phyloP scores from a whole-genome alignment of 257 asterid species.

The Misopates orontium region DNA sequence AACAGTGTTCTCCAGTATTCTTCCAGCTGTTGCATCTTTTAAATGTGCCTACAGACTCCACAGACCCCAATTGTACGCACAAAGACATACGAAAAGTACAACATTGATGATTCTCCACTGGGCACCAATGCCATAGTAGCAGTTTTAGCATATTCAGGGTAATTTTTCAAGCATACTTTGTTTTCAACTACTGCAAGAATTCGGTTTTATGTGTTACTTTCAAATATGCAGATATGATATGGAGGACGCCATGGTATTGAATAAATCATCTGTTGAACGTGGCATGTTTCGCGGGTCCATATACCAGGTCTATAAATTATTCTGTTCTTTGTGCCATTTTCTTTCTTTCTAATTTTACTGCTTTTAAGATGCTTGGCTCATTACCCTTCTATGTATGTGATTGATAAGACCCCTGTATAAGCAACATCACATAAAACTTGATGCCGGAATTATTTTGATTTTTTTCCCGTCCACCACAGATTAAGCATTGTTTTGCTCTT shows the following conservation, averaged over 20 bases:
- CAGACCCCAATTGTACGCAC: conserved; percentile 99
- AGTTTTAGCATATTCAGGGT: conserved; percentile 99
- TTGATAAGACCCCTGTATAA: too few species aligned
- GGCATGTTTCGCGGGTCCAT: conserved; percentile 92
- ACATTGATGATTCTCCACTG: conserved; percentile 80
- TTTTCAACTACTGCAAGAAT: conserved; percentile 13
- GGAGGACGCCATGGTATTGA: conserved; percentile 98
- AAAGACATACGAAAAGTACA: conserved; percentile 73
- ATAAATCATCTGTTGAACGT: conserved; percentile 97
- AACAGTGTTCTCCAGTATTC: background rate
- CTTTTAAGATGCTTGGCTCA: too few species aligned
- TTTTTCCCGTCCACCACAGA: too few species aligned
- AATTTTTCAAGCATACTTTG: conserved; percentile 22
- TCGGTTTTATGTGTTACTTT: conserved; percentile 28
- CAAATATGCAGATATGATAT: conserved; percentile 74
- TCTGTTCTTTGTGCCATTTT: conserved; percentile 12
- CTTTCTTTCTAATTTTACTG: conserved; percentile 2
- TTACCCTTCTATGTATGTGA: too few species aligned
- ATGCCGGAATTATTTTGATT: background rate
- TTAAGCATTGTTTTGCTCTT: too few species aligned
- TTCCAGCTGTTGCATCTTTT: conserved; percentile 19
- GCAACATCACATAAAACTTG: background rate
- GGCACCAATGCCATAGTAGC: conserved; percentile 99
- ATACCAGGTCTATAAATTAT: conserved; percentile 65
- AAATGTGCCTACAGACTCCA: conserved; percentile 67